Base-by-base conservation (phyloP, 2,329 filamentous ascomycete species). In the Ilyonectria mors-panacis region DNA sequence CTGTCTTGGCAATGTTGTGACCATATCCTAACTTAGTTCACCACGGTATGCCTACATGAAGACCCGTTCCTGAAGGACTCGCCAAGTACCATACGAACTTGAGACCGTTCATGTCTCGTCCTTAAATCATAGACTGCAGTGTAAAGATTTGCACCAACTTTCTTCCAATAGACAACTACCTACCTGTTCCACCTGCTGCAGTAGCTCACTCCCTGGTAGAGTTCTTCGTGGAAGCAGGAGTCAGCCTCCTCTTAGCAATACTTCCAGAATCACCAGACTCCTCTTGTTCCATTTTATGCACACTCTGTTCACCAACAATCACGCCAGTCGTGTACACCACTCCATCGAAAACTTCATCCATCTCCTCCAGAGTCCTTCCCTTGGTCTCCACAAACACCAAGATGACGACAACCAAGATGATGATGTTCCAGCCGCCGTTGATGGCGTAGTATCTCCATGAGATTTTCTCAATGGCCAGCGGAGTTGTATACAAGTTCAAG, bases 351-450 rank as follows among this genome's bases (percentile, higher is more conserved):
- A 63, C 39, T 35, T 66, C 58, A 54, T 66, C 63, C n/a, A 66
- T 44, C 45, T 66, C 63, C 28, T 66, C 63, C 2, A 66, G 63
- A 12, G 53, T 66, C 51, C 54, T 62, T 13, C 59, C 63, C 47
- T 66, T 66, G 19, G 63, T 66, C 23, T 66, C 59, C 3, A 66
- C 63, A n/a, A 66, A 66, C 4, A 63, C 37, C 53, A 45, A 54
- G 51, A 55, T 28, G 1, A 63, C 53, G 13, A 66, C 37, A 15
- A 45, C 39, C 13, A 66, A 39, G 44, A 66, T 66, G 37, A 26
- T 44, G 5, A 66, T 15, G 37, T 66, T 66, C 63, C 63, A 57
- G 56, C 62, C 51, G 6, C 55, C 62, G 23, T 65, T 65, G 42
- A 65, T 53, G 15, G 44, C 42, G 10, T 65, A 65, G 42, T 35